phyloP scores from a whole-genome alignment of 495 filamentous ascomycete genomes.

The Rostrohypoxylon terebratum region DNA sequence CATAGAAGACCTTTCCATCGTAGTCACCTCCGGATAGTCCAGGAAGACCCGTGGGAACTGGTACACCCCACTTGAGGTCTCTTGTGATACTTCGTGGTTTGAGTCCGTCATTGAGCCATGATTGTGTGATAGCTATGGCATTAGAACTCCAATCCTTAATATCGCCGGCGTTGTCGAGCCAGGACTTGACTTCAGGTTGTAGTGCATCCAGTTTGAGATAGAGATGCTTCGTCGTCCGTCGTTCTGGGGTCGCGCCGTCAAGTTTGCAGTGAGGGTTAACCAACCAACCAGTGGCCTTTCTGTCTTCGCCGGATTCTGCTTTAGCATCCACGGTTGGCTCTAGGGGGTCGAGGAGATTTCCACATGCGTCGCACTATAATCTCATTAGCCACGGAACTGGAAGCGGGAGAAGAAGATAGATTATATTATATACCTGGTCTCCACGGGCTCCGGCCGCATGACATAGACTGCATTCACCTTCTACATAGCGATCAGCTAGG shows the following conservation, averaged over 20 bases:
- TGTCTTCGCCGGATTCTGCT: conserved; percentile 38
- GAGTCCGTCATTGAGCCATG: conserved; percentile 85
- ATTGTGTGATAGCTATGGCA: conserved; percentile 74
- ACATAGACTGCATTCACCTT: conserved; percentile 87
- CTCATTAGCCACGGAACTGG: conserved; percentile 63
- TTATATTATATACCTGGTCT: conserved; percentile 50
- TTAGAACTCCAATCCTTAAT: conserved; percentile 79
- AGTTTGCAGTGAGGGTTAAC: conserved; percentile 79
- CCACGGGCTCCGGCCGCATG: conserved; percentile 81
- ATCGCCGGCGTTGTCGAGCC: conserved; percentile 66
- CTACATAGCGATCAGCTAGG: conserved; percentile 92
- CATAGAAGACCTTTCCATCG: conserved; percentile 89
- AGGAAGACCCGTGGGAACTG: conserved; percentile 49
- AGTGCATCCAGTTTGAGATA: conserved; percentile 84
- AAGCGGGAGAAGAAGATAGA: conserved; percentile 64
- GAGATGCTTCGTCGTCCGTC: conserved; percentile 71
- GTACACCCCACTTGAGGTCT: conserved; percentile 90
- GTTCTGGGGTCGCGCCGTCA: conserved; percentile 80
- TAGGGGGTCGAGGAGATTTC: conserved; percentile 81
- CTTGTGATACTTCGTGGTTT: conserved; percentile 90
- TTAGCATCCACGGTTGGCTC: conserved; percentile 49
- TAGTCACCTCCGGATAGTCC: conserved; percentile 72
- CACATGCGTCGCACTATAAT: conserved; percentile 82
- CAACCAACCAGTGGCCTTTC: conserved; percentile 48
- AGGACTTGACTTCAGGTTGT: conserved; percentile 77